phyloP scores from a whole-genome alignment of 1,284 basidiomycete species.

The Phenoliferia sp. region DNA sequence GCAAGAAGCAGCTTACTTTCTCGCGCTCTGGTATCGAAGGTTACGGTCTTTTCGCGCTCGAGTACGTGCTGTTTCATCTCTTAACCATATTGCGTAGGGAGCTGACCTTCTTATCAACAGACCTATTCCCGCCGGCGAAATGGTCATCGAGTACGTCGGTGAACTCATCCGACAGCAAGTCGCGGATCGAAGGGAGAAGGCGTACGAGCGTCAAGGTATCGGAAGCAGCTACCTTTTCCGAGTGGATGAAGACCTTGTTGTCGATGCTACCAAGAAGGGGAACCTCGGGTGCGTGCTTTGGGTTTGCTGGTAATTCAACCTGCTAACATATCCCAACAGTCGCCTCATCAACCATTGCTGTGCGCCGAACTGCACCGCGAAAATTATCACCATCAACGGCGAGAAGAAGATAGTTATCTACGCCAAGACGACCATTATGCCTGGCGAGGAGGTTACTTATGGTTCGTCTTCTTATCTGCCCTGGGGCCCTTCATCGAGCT shows the following conservation, averaged over 20 bases:
- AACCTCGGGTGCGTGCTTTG: slow-evolving; percentile 78
- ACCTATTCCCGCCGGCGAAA: slow-evolving; percentile 85
- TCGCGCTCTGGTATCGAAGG: slow-evolving; percentile 95
- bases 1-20: slow-evolving; percentile 97
- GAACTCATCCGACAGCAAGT: slow-evolving; percentile 93
- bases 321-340: slow-evolving; percentile 46
- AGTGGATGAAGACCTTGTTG: slow-evolving; percentile 51
- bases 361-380: slow-evolving; percentile 94
- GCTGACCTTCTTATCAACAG: slow-evolving; percentile 2
- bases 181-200: slow-evolving; percentile 93
- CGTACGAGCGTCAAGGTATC: slow-evolving; percentile 91
- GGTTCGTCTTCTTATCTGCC: slow-evolving; percentile 50
- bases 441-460: slow-evolving; percentile 91
- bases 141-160: slow-evolving; percentile 99
- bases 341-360: slow-evolving; percentile 96
- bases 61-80: slow-evolving; percentile 42
- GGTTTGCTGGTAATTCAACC: background rate
- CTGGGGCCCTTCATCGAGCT: background rate
- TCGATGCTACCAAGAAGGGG: slow-evolving; percentile 98
- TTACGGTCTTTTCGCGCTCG: slow-evolving; percentile 95
- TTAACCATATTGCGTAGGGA: background rate
- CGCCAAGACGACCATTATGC: slow-evolving; percentile 87
- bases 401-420: slow-evolving; percentile 99
- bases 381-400: slow-evolving; percentile 96
- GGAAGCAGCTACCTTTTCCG: slow-evolving; percentile 87